A percentile compares a stretch with the other conserved stretches of the same genome.
These are phyloP conservation scores for Fusarium napiforme DNA, from an alignment of 2,329 filamentous ascomycete species.

Conservation along the genomic window DNA sequence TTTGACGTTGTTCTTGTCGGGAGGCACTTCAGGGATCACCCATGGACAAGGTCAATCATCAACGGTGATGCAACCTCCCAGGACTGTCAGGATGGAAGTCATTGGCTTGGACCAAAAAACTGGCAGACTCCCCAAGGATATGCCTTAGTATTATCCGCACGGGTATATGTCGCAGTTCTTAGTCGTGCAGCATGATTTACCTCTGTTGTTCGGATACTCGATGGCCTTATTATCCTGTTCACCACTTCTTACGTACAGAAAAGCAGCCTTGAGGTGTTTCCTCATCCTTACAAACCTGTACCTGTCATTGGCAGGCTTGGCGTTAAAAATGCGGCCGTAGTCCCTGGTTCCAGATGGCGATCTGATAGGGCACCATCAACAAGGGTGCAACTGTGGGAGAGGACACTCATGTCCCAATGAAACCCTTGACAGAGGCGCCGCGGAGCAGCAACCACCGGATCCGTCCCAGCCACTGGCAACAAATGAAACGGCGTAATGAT, in stretches of 20 bases:
- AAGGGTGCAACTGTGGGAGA: conserved; percentile 21
- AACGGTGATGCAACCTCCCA: conserved; percentile 38
- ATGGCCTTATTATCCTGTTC: neutral
- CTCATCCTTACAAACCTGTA: conserved; percentile 10
- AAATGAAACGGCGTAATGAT: conserved; percentile 35
- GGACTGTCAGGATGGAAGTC: conserved; percentile 3
- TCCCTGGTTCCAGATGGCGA: conserved; percentile 32
- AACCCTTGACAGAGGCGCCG: conserved; percentile 20
- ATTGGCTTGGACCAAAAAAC: conserved; percentile 1
- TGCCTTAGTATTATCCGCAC: neutral
- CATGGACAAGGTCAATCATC: conserved; percentile 29
- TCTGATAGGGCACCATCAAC: conserved; percentile 39
- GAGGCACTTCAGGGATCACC: conserved; percentile 33
- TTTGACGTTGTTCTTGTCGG: conserved; percentile 27
- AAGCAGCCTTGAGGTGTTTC: neutral
- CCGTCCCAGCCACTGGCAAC: conserved; percentile 41
- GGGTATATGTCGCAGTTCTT: neutral
- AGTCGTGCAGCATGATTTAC: neutral
- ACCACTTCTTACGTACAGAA: neutral
- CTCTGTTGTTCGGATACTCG: no score
- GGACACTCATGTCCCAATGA: conserved; percentile 17
- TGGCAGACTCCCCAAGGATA: conserved; percentile 7
- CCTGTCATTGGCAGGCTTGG: conserved; percentile 30
- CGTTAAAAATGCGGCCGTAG: conserved; percentile 13
- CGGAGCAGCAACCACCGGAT: conserved; percentile 32